Evolutionary conservation across 2,329 filamentous ascomycete species (phyloP).

Genomic region (Aspergillus intermedius): DNA sequence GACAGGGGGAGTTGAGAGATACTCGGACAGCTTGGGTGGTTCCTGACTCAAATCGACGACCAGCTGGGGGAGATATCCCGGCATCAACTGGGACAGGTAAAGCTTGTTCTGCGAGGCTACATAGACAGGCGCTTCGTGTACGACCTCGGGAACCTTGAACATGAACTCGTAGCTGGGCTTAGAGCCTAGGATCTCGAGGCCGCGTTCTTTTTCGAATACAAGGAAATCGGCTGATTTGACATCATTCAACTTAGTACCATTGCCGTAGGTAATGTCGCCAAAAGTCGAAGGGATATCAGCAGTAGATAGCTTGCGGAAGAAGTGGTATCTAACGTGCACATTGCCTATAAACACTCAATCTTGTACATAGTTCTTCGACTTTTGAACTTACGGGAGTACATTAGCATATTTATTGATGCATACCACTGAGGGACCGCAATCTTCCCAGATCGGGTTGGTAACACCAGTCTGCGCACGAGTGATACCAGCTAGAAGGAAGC

Average conservation of each 20-base stretch:
- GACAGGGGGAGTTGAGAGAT: slow-evolving; percentile 36
- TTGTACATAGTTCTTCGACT: not conserved
- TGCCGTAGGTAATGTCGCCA: slow-evolving; percentile 26
- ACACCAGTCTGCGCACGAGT: slow-evolving; percentile 20
- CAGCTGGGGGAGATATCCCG: slow-evolving; percentile 33
- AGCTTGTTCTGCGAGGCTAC: slow-evolving; percentile 36
- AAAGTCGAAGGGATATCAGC: slow-evolving; percentile 19
- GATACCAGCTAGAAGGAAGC: slow-evolving; percentile 6
- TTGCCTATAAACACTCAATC: slow-evolving; percentile 11
- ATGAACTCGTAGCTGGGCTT: slow-evolving; percentile 33
- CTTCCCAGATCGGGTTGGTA: slow-evolving; percentile 22
- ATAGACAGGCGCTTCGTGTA: slow-evolving; percentile 41
- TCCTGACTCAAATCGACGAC: slow-evolving; percentile 39
- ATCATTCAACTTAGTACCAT: slow-evolving; percentile 25
- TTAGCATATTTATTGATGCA: slow-evolving; percentile 35
- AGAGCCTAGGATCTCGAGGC: slow-evolving; percentile 30
- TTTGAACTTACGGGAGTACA: slow-evolving; percentile 14
- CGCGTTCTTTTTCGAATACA: slow-evolving; percentile 33
- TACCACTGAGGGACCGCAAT: slow-evolving; percentile 26
- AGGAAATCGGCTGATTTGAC: slow-evolving; percentile 32
- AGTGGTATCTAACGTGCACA: slow-evolving; percentile 28
- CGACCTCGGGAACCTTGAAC: slow-evolving; percentile 31
- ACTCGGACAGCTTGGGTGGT: slow-evolving; percentile 35
- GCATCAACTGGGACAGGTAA: slow-evolving; percentile 33
- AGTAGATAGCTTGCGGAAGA: slow-evolving; percentile 28